Percentiles rank a stretch among this genome's conserved stretches.
Conservation (phyloP, 495 filamentous ascomycete genomes). For the Melanomma pulvis-pyrius region DNA sequence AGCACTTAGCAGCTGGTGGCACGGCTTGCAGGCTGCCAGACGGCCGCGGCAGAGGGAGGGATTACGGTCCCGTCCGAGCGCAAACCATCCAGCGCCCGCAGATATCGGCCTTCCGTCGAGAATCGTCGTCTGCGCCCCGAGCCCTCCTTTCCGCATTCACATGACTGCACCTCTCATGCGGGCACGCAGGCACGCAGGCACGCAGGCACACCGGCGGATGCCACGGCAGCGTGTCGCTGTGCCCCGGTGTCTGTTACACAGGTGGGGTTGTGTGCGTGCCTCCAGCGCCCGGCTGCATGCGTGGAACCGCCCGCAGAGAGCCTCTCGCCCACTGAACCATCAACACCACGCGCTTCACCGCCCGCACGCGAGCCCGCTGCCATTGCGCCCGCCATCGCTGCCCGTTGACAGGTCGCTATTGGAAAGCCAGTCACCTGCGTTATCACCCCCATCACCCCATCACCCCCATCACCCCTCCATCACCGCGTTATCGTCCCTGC, state of each 20-base stretch:
- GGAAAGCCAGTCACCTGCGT: conserved; percentile 16
- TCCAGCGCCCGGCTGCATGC: too few relatives aligned
- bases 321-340: neutral
- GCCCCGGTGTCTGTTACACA: conserved; percentile 5
- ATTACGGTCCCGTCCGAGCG: neutral
- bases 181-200: neutral
- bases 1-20: neutral
- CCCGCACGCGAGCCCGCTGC: neutral
- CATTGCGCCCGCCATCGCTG: conserved; percentile 8
- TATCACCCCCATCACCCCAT: too few relatives aligned
- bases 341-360: neutral
- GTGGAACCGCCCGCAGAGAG: too few relatives aligned
- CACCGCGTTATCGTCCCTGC: conserved; percentile 17
- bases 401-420: conserved; percentile 24
- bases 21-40: conserved; percentile 7
- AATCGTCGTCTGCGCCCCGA: too few relatives aligned
- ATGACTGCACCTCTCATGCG: conserved; percentile 19
- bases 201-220: neutral
- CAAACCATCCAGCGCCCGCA: neutral
- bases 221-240: too few relatives aligned
- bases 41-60: neutral
- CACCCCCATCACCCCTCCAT: neutral
- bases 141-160: too few relatives aligned
- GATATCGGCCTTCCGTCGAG: neutral
- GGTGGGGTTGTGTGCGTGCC: conserved; percentile 13